Conservation (phyloP, 2,329 filamentous ascomycete species). For the Stagonosporopsis tanaceti region DNA sequence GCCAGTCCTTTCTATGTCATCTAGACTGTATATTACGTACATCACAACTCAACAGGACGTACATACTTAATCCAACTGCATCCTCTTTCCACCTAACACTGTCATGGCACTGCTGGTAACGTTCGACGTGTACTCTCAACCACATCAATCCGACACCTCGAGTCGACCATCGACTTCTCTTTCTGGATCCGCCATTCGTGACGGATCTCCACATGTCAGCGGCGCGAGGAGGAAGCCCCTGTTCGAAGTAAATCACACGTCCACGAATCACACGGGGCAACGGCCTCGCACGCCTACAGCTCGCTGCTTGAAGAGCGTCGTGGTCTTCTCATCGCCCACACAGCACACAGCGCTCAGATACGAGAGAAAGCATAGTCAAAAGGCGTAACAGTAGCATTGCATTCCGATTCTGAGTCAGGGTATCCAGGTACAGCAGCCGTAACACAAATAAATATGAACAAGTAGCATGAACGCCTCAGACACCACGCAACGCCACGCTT, state of each 20-base stretch:
- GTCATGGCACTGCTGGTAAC: too few species aligned
- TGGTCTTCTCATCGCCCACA: background rate
- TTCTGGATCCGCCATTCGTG: background rate
- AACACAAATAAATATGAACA: constrained; percentile 4
- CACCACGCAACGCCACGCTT: constrained; percentile 14
- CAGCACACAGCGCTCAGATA: background rate
- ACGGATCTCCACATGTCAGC: background rate
- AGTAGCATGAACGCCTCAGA: background rate
- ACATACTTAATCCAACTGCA: background rate
- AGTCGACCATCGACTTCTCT: background rate
- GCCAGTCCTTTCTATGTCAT: background rate
- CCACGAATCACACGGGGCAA: background rate
- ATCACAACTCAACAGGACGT: background rate
- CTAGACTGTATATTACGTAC: background rate
- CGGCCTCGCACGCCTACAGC: too few species aligned
- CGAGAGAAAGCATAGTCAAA: background rate
- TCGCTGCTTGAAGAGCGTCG: background rate
- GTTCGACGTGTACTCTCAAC: too few species aligned
- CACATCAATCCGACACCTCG: too few species aligned
- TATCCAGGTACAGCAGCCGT: constrained; percentile 16
- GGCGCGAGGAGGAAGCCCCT: too few species aligned
- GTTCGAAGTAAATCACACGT: background rate
- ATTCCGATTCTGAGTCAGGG: constrained; percentile 1
- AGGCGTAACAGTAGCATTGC: background rate
- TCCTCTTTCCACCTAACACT: background rate